phyloP scores from a whole-genome alignment of 805 yeast species.

The Debaryomyces tyrocola region DNA sequence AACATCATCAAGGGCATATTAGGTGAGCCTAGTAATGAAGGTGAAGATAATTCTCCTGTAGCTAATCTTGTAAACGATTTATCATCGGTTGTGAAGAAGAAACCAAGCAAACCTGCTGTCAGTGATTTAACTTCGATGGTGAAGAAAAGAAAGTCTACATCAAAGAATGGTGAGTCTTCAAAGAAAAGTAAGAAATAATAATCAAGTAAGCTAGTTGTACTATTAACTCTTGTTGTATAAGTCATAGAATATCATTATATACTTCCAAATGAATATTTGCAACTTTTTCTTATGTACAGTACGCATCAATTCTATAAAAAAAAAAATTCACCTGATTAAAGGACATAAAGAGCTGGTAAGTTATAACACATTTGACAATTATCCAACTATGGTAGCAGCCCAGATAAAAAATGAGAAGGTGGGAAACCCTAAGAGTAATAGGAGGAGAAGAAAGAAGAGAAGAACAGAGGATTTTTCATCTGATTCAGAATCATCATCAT shows the following conservation, averaged over 20 bases:
- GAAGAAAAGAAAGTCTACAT: constrained; percentile 47
- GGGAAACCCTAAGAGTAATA: constrained; percentile 3
- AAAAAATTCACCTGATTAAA: not conserved
- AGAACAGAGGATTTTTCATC: constrained; percentile 76
- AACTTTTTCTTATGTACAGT: constrained; percentile 1
- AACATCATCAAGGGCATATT: constrained; percentile 56
- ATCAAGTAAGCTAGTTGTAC: not conserved
- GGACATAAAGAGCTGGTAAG: not conserved
- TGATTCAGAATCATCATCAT: constrained; percentile 44
- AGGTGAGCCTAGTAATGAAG: constrained; percentile 42
- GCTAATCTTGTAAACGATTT: constrained; percentile 51
- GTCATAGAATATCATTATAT: not conserved
- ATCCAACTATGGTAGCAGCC: not conserved
- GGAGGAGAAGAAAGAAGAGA: constrained; percentile 71
- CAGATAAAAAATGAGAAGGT: not conserved
- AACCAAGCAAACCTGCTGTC: constrained; percentile 31
- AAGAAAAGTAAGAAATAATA: constrained; percentile 10
- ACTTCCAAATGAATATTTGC: no score
- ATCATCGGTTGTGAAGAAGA: constrained; percentile 51
- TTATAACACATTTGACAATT: not conserved
- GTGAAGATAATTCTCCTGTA: constrained; percentile 15
- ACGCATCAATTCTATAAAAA: not conserved
- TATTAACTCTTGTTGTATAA: not conserved
- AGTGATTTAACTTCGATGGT: constrained; percentile 66
- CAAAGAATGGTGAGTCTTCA: constrained; percentile 6